Conservation (phyloP, 331 rosid genomes). For the Acacia concinna region DNA sequence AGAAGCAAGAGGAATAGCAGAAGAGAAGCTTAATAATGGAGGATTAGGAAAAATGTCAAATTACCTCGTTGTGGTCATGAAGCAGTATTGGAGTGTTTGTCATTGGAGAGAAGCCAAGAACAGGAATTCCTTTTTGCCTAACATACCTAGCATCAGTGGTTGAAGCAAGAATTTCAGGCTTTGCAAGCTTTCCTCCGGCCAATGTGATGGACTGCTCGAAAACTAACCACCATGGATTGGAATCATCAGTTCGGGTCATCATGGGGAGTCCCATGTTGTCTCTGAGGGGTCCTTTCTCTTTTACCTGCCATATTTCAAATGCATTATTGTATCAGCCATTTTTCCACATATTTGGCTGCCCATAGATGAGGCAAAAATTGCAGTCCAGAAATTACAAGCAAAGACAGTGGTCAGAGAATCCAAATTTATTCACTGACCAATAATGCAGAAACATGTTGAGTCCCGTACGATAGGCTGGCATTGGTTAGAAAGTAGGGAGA, state of each 20-base stretch:
- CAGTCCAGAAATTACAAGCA: background rate
- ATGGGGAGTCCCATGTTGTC: slow-evolving; percentile 70
- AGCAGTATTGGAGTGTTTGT: slow-evolving; percentile 77
- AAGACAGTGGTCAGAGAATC: background rate
- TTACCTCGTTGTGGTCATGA: slow-evolving; percentile 91
- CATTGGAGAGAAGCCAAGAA: slow-evolving; percentile 91
- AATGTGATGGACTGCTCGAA: slow-evolving; percentile 65
- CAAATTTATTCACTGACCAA: background rate
- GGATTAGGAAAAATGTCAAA: slow-evolving; percentile 15
- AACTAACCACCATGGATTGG: slow-evolving; percentile 93
- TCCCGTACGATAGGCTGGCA: background rate
- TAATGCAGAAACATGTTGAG: background rate
- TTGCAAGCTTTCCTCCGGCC: slow-evolving; percentile 74
- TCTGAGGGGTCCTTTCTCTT: slow-evolving; percentile 63
- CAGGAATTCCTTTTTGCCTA: slow-evolving; percentile 80
- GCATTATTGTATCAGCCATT: background rate
- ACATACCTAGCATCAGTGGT: slow-evolving; percentile 75
- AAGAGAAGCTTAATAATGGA: background rate
- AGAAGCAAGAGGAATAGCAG: background rate
- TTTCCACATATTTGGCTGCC: slow-evolving; percentile 11
- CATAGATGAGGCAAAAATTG: background rate
- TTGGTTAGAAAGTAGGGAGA: background rate
- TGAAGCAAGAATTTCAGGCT: slow-evolving; percentile 82
- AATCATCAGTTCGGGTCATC: slow-evolving; percentile 62
- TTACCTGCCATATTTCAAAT: slow-evolving; percentile 48